These are phyloP conservation scores for Stagonosporopsis cucurbitacearum DNA, from an alignment of 2,329 filamentous ascomycete species.

Conservation along the genomic window DNA sequence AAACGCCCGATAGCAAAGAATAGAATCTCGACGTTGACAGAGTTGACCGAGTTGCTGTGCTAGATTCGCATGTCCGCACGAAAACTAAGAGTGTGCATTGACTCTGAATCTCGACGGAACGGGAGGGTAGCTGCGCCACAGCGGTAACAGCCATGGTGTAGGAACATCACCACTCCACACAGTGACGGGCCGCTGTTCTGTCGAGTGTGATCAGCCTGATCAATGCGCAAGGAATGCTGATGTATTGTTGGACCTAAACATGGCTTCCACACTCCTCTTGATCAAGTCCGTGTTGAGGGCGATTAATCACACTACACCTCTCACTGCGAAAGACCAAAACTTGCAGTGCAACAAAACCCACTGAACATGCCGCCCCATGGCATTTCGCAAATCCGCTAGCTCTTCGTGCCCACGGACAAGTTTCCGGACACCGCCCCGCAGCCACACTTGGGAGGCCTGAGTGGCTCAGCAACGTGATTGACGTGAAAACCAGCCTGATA, in stretches of 20 bases:
- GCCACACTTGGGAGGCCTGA: conserved; percentile 4
- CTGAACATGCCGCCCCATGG: not conserved
- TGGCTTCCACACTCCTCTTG: not conserved
- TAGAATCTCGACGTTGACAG: not conserved
- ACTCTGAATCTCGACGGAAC: not conserved
- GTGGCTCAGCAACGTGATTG: conserved; percentile 5
- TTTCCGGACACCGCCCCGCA: not conserved
- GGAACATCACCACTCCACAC: not conserved
- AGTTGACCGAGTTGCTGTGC: not conserved
- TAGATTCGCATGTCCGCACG: not conserved
- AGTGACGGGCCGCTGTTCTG: not conserved
- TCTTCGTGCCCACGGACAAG: not conserved
- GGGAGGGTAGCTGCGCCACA: conserved; percentile 27
- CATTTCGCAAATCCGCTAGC: not conserved
- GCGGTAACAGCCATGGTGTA: conserved; percentile 29
- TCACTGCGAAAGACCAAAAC: not conserved
- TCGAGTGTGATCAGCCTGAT: not conserved
- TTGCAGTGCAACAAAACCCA: not conserved
- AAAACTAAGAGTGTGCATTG: not conserved
- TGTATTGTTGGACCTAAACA: not conserved
- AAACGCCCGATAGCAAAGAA: conserved; percentile 2
- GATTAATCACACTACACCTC: not conserved
- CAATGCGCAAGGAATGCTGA: not conserved
- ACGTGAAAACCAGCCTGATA: not conserved
- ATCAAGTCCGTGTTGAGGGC: not conserved